A percentile compares a stretch with the other conserved stretches of the same genome.
These are phyloP conservation scores for Diaporthe destruens DNA, from an alignment of 2,329 filamentous ascomycete species.

Conservation along the genomic window DNA sequence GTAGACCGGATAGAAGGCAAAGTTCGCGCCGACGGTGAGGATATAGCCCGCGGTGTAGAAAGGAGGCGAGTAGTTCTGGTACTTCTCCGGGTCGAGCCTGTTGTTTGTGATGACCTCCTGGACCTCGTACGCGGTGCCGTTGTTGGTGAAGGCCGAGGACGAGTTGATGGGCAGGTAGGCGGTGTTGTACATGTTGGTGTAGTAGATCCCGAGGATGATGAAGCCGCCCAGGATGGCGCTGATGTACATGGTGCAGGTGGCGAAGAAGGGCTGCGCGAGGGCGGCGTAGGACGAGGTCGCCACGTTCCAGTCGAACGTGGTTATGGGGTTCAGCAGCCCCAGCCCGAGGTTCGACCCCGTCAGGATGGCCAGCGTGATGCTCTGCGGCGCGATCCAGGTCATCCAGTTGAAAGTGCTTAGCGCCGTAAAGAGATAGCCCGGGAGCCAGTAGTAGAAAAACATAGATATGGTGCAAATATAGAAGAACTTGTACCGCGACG, in stretches of 20 bases:
- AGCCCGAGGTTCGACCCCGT: conserved; percentile 57
- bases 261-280: conserved; percentile 56
- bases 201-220: conserved; percentile 58
- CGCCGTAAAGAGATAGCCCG: conserved; percentile 59
- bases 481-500: conserved; percentile 60
- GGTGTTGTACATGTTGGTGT: conserved; percentile 58
- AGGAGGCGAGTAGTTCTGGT: conserved; percentile 58
- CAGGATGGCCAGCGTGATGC: conserved; percentile 57
- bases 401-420: conserved; percentile 63
- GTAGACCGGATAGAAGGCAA: conserved; percentile 59
- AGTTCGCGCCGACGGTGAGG: conserved; percentile 57
- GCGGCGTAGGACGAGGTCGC: conserved; percentile 55
- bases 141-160: conserved; percentile 59
- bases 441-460: conserved; percentile 63
- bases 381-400: conserved; percentile 62
- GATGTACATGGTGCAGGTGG: conserved; percentile 53
- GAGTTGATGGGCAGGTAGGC: conserved; percentile 64
- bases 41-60: conserved; percentile 59
- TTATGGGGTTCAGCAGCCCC: conserved; percentile 61
- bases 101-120: conserved; percentile 54
- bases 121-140: conserved; percentile 56
- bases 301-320: conserved; percentile 65
- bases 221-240: conserved; percentile 52
- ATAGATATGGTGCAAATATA: conserved; percentile 54
- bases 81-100: conserved; percentile 53